Evolutionary conservation across 1,139 yeast species (phyloP).

Genomic region (Candida albicans): DNA sequence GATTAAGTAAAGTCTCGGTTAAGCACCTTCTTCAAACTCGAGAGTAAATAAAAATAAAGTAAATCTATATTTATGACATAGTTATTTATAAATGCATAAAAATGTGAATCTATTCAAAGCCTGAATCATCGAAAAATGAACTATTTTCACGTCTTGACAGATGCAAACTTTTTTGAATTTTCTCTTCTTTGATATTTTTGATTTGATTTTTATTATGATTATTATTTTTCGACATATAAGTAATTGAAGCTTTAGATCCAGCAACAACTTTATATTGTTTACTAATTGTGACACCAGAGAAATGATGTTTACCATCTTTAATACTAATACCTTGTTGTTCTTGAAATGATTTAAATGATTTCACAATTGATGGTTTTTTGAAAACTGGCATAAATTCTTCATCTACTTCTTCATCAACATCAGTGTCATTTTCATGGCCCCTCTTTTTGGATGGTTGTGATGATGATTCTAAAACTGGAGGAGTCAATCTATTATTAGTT

Average conservation of each 20-base stretch:
- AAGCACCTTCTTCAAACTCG: conserved; percentile 1
- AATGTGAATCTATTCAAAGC: conserved; percentile 19
- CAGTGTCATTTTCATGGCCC: conserved; percentile 16
- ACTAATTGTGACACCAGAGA: conserved; percentile 57
- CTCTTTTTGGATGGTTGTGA: conserved; percentile 3
- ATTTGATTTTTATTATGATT: conserved; percentile 14
- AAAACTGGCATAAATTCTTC: conserved; percentile 35
- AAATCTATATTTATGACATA: not conserved
- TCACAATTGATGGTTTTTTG: conserved; percentile 49
- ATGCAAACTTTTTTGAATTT: conserved; percentile 29
- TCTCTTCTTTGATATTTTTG: conserved; percentile 30
- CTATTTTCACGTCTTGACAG: conserved; percentile 20
- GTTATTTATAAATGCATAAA: not conserved
- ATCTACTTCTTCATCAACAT: conserved; percentile 15
- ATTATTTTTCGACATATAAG: conserved; percentile 47
- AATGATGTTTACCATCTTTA: conserved; percentile 38
- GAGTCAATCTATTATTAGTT: conserved; percentile 19
- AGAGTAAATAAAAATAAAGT: conserved; percentile 2
- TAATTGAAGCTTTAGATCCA: conserved; percentile 60
- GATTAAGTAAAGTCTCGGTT: conserved; percentile 8
- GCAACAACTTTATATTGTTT: conserved; percentile 57
- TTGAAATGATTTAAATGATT: conserved; percentile 44
- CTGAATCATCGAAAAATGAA: conserved; percentile 20
- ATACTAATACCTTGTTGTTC: conserved; percentile 36
- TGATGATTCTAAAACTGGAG: not conserved